Base-by-base conservation (phyloP, 768 basidiomycete species). In the Auriscalpium vulgare region DNA sequence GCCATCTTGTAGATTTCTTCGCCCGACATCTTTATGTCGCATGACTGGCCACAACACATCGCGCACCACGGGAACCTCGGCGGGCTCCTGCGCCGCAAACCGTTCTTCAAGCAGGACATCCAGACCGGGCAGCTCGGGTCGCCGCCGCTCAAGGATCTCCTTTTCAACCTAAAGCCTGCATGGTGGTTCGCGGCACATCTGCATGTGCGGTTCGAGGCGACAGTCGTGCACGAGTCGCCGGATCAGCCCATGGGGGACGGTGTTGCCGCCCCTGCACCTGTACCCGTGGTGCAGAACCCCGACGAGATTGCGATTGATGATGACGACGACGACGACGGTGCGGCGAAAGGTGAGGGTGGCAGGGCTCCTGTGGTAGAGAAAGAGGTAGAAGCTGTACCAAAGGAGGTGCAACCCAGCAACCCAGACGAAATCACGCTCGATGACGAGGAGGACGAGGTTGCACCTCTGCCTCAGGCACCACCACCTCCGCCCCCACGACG, bases 101-200 rank as follows among this genome's bases (percentile, higher is more conserved):
- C 84, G 0, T 88, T 86, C 71, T 87, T 97, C 66, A 75, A 76
- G 37, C 71, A 75, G 23, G 91, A 97, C 69, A 77, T 94, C 57
- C 67, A 74, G 17, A 72, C 72, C 37, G 86, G 88, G 37, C 75
- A 71, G 11, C 80, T 97, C 11, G 95, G 95, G 23, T 95, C 91
- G 1, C 92, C 89, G 14, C 94, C 93, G 8, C 72, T 95, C 37
- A 85, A 88, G 78, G 82, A 82, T 11, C 75, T 97, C 1, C 71
- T 98, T 21, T 74, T 72, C 36, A 85, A 76, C 23, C 75, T 97
- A 36, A 76, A 81, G 63, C 95, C 95, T 0, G 64, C 77, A 47
- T 87, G 91, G 82, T 98, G 95, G 95, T 97, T 97, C 68, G 71
- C 91, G 4, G 95, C 93, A 0, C 95, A 97, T 70, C 65, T 97